A percentile compares a stretch with the other conserved stretches of the same genome.
phyloP scores from a whole-genome alignment of 2,329 filamentous ascomycete species.

The Ambrosiella cleistominuta region DNA sequence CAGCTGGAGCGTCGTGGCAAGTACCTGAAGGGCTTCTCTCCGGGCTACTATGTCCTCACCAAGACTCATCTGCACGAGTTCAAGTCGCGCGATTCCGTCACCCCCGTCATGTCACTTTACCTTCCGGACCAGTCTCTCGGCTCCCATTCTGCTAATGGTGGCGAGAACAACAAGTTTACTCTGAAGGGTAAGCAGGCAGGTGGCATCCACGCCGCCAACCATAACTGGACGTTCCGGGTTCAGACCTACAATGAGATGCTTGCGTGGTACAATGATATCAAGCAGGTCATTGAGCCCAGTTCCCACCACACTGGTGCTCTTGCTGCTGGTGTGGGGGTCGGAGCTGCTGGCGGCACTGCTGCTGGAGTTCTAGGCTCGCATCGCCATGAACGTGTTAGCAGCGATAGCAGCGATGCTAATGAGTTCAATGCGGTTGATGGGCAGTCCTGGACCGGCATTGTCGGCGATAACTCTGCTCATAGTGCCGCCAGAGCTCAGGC shows the following conservation, averaged over 20 bases:
- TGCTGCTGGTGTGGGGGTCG: background rate
- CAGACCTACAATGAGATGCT: constrained; percentile 84
- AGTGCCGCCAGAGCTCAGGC: background rate
- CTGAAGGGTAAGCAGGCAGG: constrained; percentile 92
- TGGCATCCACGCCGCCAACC: constrained; percentile 60
- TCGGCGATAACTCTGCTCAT: background rate
- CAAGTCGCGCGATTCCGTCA: constrained; percentile 86
- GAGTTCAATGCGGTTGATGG: constrained; percentile 56
- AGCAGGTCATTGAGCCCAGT: constrained; percentile 53
- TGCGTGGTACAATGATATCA: constrained; percentile 90
- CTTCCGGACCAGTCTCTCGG: constrained; percentile 90
- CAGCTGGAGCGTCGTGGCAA: constrained; percentile 96
- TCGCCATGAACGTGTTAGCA: constrained; percentile 20
- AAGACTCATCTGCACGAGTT: constrained; percentile 97
- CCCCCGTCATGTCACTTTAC: constrained; percentile 90
- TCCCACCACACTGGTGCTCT: constrained; percentile 9
- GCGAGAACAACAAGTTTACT: constrained; percentile 91
- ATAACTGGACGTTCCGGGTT: constrained; percentile 55
- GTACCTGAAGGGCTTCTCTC: constrained; percentile 92
- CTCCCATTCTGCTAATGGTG: constrained; percentile 66
- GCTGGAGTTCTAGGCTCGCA: background rate
- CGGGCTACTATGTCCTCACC: constrained; percentile 92
- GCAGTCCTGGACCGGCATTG: constrained; percentile 8
- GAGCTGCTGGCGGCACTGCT: background rate
- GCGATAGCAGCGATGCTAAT: constrained; percentile 50